phyloP scores from a whole-genome alignment of 176 grass and related monocot genomes.

The Bothriochloa decipiens region DNA sequence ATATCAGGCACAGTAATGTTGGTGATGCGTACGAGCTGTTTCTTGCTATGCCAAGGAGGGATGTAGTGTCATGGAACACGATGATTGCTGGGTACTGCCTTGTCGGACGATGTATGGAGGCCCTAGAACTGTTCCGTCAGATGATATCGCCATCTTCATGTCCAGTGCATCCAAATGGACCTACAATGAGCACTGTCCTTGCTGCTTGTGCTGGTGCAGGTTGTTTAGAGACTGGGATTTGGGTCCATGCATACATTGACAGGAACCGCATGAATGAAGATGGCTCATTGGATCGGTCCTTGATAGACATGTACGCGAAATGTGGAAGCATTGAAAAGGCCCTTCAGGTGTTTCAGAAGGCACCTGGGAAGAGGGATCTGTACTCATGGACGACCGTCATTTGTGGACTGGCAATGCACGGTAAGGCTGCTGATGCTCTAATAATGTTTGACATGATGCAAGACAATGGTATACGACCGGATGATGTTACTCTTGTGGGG shows the following conservation, averaged over 20 bases:
- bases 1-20: slow-evolving; percentile 54
- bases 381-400: slow-evolving; percentile 80
- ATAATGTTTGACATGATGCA: slow-evolving; percentile 62
- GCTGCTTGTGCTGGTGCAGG: slow-evolving; percentile 54
- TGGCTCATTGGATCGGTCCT: slow-evolving; percentile 45
- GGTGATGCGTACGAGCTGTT: slow-evolving; percentile 50
- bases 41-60: slow-evolving; percentile 58
- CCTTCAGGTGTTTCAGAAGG: slow-evolving; percentile 68
- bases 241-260: slow-evolving; percentile 60
- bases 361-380: slow-evolving; percentile 58
- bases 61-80: slow-evolving; percentile 75
- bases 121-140: slow-evolving; percentile 60
- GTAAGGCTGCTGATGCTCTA: slow-evolving; percentile 60
- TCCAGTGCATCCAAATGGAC: slow-evolving; percentile 49
- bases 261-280: slow-evolving; percentile 51
- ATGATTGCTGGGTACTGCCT: slow-evolving; percentile 67
- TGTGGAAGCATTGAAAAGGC: slow-evolving; percentile 73
- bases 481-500: slow-evolving; percentile 72
- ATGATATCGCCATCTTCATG: slow-evolving; percentile 53
- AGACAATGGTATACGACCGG: slow-evolving; percentile 52
- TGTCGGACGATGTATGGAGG: slow-evolving; percentile 46
- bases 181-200: slow-evolving; percentile 64
- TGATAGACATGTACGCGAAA: slow-evolving; percentile 88
- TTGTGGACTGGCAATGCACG: slow-evolving; percentile 75
- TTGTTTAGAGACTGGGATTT: slow-evolving; percentile 66